Evolutionary conservation across 2,329 filamentous ascomycete species (phyloP), one percentile per base, ranked within the genome.

Genomic region (Monilinia fructigena): DNA sequence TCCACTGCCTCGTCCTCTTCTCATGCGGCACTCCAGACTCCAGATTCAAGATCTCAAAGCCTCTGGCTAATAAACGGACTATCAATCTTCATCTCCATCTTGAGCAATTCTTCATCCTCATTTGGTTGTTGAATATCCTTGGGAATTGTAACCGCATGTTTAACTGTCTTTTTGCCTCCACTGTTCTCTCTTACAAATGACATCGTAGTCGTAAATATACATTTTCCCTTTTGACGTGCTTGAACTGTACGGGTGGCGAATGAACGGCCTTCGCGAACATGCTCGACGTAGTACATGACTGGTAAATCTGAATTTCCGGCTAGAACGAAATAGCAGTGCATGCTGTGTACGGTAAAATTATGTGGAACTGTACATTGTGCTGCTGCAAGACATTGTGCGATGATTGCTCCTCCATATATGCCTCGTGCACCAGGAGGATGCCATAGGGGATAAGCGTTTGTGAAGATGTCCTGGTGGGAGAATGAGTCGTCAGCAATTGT

Each of bases 301-400:
- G 95, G 94, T 23, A 95, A 89, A 68, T 90, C 86, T 16, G 87
- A 84, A 75, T 94, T 91, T 38, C 95, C 95, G 5, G 94, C 93
- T 2, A 98, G 87, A 45, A 99, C 88, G 78, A 99, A 99, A 82
- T 98, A 99, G 85, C 95, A 98, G 84, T 99, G 95, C 90, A 96
- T 97, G 76, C 90, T 94, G 82, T 99, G 95, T 60, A 95, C 87
- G 68, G 88, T 85, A 79, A 97, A 97, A 76, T 91, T 83, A 35
- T 82, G 77, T 0, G 90, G 89, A 2, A 99, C 91, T 11, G 95
- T 99, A 75, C 88, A 86, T 78, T 97, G 93, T 31, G 92, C 95
- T 2, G 95, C 92, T 55, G 90, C 85, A 35, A 97, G 88, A 74
- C 86, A 93, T 82, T 98, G 94, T 58, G 94, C 93, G 72, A 99